Percentiles rank a stretch among this genome's conserved stretches.
phyloP scores from a whole-genome alignment of 2,329 filamentous ascomycete species.

The Cercospora sp. region DNA sequence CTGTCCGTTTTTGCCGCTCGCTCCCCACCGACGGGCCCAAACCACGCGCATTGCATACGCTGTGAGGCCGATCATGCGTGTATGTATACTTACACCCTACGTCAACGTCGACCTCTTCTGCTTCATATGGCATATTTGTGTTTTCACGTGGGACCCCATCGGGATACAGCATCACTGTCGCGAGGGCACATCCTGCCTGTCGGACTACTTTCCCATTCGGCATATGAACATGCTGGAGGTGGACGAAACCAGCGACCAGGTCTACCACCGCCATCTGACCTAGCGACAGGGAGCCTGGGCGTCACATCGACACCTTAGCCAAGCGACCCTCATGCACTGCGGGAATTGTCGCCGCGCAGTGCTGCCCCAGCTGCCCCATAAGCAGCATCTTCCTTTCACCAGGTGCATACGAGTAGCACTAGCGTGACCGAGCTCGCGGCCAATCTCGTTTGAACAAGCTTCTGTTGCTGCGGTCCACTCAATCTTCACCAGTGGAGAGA shows the following conservation, averaged over 20 bases:
- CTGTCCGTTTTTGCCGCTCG: background rate
- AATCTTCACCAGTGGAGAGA: background rate
- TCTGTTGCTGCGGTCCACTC: background rate
- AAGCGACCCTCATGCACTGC: background rate
- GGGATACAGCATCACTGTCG: background rate
- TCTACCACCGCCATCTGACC: background rate
- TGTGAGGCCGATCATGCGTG: background rate
- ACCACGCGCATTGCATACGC: background rate
- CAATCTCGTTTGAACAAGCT: background rate
- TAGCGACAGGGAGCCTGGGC: background rate
- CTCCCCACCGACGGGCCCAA: background rate
- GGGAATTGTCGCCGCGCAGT: constrained; percentile 3
- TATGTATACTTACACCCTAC: background rate
- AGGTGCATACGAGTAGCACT: background rate
- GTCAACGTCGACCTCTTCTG: background rate
- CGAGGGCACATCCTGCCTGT: background rate
- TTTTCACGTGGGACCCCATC: background rate
- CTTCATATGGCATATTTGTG: background rate
- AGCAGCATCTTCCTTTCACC: background rate
- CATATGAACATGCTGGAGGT: background rate
- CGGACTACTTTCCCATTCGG: background rate
- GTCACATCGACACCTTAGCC: background rate
- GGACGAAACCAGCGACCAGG: background rate
- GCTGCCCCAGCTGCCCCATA: background rate
- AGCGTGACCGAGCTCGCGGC: background rate